phyloP scores from a whole-genome alignment of 306 rosid species.

The Elaeagnus macrophylla region DNA sequence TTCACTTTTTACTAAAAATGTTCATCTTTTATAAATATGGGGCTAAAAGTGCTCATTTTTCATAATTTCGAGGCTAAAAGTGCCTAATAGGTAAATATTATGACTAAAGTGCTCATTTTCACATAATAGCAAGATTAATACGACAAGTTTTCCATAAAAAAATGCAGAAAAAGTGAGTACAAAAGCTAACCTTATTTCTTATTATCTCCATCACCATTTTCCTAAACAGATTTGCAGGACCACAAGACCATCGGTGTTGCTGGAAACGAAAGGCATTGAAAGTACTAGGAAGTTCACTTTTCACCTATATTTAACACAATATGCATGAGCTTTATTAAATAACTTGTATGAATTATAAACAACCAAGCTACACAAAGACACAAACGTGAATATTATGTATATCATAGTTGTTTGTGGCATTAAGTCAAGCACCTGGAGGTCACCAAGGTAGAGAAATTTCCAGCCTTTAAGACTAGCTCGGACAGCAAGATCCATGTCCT shows the following conservation, averaged over 20 bases:
- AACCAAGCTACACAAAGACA: no score
- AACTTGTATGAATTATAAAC: no score
- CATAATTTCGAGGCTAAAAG: no score
- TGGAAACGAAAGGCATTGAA: constrained; percentile 58
- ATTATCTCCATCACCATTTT: constrained; percentile 65
- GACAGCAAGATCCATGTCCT: constrained; percentile 71
- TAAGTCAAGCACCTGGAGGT: constrained; percentile 37
- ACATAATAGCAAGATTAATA: no score
- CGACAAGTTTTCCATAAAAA: not conserved
- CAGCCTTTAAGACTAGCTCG: constrained; percentile 64
- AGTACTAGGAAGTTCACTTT: constrained; percentile 69
- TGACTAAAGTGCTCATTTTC: no score
- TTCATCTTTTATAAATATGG: no score
- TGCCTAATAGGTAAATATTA: no score
- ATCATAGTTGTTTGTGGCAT: no score
- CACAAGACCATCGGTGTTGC: constrained; percentile 71
- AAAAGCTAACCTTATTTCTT: constrained; percentile 40
- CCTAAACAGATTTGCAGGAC: constrained; percentile 66
- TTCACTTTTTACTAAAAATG: no score
- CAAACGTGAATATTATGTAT: no score
- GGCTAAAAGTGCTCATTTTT: no score
- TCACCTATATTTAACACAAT: constrained; percentile 25
- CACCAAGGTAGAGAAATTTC: constrained; percentile 63
- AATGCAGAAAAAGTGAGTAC: not conserved
- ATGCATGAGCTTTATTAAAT: no score